Evolutionary conservation across 169 alveolate genomes (phyloP).

Genomic region (Hammondia hammondi): DNA sequence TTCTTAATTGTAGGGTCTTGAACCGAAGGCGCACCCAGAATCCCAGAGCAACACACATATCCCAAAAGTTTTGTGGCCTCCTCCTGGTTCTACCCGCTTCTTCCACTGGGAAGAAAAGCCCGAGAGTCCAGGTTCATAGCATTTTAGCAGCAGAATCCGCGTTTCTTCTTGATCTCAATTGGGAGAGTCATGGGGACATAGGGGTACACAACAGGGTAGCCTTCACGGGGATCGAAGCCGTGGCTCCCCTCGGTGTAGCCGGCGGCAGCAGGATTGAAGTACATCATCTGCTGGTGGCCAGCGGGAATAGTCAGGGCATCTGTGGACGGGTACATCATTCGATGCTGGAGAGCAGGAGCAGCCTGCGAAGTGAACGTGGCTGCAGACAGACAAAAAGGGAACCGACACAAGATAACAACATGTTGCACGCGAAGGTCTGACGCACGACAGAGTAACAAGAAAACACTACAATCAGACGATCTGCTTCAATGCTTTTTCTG

Average conservation of each 20-base stretch:
- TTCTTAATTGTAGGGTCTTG: too few relatives aligned
- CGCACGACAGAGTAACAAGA: not conserved
- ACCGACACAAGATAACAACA: not conserved
- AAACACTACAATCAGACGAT: not conserved
- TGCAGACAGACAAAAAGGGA: not conserved
- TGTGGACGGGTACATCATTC: slow-evolving; percentile 10
- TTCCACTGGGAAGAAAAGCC: too few relatives aligned
- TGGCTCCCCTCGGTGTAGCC: slow-evolving; percentile 19
- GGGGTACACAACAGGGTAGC: slow-evolving; percentile 27
- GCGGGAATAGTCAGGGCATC: slow-evolving; percentile 1
- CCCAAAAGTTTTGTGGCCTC: too few relatives aligned
- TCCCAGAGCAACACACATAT: too few relatives aligned
- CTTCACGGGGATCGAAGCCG: slow-evolving; percentile 43
- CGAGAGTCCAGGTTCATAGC: not conserved
- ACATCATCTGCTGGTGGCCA: slow-evolving; percentile 28
- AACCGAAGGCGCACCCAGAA: too few relatives aligned
- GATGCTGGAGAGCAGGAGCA: not conserved
- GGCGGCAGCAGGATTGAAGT: slow-evolving; percentile 2
- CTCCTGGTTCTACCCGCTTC: too few relatives aligned
- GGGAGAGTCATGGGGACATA: slow-evolving; percentile 26
- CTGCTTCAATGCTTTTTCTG: not conserved
- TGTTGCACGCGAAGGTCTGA: not conserved
- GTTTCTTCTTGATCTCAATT: not conserved
- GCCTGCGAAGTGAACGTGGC: not conserved
- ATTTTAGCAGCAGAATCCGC: slow-evolving; percentile 36